phyloP scores from a whole-genome alignment of 176 grass and related monocot genomes.

The Metroxylon sagu region DNA sequence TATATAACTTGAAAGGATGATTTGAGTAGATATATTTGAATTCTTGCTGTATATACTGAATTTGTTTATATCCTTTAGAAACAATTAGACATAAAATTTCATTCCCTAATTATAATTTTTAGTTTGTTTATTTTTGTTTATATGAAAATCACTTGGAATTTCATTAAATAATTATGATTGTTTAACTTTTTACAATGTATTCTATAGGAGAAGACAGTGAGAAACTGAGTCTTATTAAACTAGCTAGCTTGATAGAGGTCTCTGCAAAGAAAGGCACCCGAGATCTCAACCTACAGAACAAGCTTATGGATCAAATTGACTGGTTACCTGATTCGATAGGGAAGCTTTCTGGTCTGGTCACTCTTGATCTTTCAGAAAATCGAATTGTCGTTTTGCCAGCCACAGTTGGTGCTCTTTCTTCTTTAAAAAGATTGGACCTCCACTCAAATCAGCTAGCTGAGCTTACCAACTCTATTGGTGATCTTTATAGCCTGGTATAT shows the following conservation, averaged over 20 bases:
- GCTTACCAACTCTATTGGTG: slow-evolving; percentile 57
- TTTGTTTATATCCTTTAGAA: too few species aligned
- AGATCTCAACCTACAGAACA: slow-evolving; percentile 63
- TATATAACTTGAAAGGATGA: too few species aligned
- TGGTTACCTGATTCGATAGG: slow-evolving; percentile 95
- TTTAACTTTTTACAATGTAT: slow-evolving; percentile 24
- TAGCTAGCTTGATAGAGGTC: slow-evolving; percentile 84
- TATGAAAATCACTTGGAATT: too few species aligned
- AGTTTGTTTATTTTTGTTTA: too few species aligned
- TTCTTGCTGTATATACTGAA: too few species aligned
- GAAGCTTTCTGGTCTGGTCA: slow-evolving; percentile 69
- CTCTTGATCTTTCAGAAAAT: slow-evolving; percentile 84
- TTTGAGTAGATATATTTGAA: too few species aligned
- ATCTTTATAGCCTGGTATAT: slow-evolving; percentile 63
- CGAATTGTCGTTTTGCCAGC: slow-evolving; percentile 51
- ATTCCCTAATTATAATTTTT: too few species aligned
- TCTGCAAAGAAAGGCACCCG: slow-evolving; percentile 61
- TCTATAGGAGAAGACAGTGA: slow-evolving; percentile 49
- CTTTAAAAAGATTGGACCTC: slow-evolving; percentile 72
- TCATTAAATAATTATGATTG: background rate
- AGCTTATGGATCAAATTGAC: slow-evolving; percentile 75
- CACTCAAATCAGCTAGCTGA: slow-evolving; percentile 68
- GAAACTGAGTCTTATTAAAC: slow-evolving; percentile 73
- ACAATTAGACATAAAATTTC: too few species aligned
- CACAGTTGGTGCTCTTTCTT: slow-evolving; percentile 70